Evolutionary conservation across 2,329 filamentous ascomycete species (phyloP).

Genomic region (Alternaria arborescens): DNA sequence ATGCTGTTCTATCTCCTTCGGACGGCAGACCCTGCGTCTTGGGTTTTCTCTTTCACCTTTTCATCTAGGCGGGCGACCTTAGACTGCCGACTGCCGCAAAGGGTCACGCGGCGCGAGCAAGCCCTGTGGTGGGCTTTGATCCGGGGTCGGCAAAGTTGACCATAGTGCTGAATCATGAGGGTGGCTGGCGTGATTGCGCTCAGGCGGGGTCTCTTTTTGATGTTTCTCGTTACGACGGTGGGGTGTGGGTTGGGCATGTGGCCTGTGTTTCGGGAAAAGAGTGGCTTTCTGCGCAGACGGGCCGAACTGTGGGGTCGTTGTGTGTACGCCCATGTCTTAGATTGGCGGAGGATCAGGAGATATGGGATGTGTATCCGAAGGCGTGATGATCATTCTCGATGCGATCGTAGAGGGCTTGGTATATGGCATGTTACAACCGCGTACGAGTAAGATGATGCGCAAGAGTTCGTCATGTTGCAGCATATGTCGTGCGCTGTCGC

Average conservation of each 20-base stretch:
- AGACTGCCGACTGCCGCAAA: conserved; percentile 9
- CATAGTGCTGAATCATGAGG: conserved; percentile 1
- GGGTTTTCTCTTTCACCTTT: conserved; percentile 2
- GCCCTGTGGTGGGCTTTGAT: conserved; percentile 1
- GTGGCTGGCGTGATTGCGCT: not conserved
- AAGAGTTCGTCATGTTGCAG: conserved; percentile 2
- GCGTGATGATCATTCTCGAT: not conserved
- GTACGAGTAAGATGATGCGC: not conserved
- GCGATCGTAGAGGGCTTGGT: conserved; percentile 3
- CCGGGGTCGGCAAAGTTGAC: conserved; percentile 15
- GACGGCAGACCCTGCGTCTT: conserved; percentile 6
- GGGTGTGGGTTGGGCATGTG: conserved; percentile 3
- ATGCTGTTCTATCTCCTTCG: not conserved
- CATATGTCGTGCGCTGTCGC: not conserved
- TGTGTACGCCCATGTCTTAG: not conserved
- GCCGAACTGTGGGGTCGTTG: conserved; percentile 11
- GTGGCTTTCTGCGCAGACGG: conserved; percentile 11
- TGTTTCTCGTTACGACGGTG: conserved; percentile 4
- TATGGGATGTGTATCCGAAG: not conserved
- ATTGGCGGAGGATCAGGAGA: not conserved
- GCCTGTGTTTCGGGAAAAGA: not conserved
- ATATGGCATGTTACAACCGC: not conserved
- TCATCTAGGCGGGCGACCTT: conserved; percentile 6
- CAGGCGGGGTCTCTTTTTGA: conserved; percentile 6
- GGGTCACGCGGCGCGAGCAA: conserved; percentile 14